phyloP scores from a whole-genome alignment of 495 filamentous ascomycete species.

The Daldinia bambusicola region DNA sequence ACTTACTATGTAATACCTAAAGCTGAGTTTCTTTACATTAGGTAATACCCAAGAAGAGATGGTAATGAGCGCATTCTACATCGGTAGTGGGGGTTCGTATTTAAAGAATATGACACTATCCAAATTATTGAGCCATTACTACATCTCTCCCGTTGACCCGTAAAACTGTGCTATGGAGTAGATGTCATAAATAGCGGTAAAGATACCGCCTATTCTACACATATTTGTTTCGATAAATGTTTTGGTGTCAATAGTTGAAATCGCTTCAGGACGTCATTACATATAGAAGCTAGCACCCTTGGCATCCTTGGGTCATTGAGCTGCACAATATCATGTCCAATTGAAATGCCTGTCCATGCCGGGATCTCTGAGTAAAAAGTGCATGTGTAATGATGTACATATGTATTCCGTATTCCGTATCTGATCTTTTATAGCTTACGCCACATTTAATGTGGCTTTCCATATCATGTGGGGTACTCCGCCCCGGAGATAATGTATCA shows the following conservation, averaged over 20 bases:
- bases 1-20: neutral
- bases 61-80: slow-evolving; percentile 23
- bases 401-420: no score
- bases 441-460: neutral
- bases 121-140: slow-evolving; percentile 17
- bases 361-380: neutral
- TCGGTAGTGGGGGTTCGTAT: neutral
- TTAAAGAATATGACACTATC: slow-evolving; percentile 21
- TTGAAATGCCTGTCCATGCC: slow-evolving; percentile 3
- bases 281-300: slow-evolving; percentile 5
- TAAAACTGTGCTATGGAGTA: neutral
- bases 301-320: neutral
- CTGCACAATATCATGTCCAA: slow-evolving; percentile 22
- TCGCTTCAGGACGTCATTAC: slow-evolving; percentile 29
- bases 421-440: neutral
- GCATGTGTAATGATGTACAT: no score
- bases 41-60: slow-evolving; percentile 7
- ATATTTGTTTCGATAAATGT: neutral
- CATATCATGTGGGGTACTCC: no score
- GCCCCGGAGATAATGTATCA: no score
- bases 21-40: neutral
- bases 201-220: neutral
- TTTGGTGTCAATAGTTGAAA: neutral
- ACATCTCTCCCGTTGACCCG: slow-evolving; percentile 2
- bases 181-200: slow-evolving; percentile 8